Conservation (phyloP, 108 stramenopile species). For the Mediolabrus comicus region DNA sequence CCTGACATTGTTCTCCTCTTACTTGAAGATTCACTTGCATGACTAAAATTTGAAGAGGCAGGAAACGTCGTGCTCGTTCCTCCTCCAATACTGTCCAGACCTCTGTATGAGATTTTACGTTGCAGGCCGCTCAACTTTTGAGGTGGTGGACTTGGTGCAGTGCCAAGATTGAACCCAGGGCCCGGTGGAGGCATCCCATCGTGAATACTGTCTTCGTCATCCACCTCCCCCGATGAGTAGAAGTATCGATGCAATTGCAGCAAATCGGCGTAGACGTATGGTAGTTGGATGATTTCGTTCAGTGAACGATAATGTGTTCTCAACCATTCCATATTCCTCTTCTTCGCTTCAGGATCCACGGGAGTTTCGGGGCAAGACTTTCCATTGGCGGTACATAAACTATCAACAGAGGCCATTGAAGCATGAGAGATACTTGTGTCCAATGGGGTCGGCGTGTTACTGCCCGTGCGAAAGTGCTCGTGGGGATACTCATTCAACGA, state of each 20-base stretch:
- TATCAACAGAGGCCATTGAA: constrained; percentile 11
- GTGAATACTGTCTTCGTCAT: constrained; percentile 52
- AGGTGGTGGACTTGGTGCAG: constrained; percentile 3
- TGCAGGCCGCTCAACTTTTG: constrained; percentile 43
- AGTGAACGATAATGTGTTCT: constrained; percentile 63
- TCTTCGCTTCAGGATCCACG: constrained; percentile 53
- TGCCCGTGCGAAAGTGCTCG: constrained; percentile 11
- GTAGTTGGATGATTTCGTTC: constrained; percentile 60
- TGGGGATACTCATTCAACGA: constrained; percentile 28
- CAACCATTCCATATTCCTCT: constrained; percentile 68
- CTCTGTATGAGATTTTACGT: constrained; percentile 76
- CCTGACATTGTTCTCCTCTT: constrained; percentile 54
- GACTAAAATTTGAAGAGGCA: constrained; percentile 20
- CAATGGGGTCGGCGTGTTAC: constrained; percentile 2
- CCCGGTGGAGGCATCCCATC: constrained; percentile 21
- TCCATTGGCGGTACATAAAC: constrained; percentile 47
- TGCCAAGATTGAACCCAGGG: constrained; percentile 45
- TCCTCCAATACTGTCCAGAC: constrained; percentile 32
- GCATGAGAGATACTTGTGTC: constrained; percentile 10
- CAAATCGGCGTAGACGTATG: constrained; percentile 74
- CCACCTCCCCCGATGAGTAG: constrained; percentile 61
- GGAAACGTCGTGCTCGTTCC: neutral
- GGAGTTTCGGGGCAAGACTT: constrained; percentile 32
- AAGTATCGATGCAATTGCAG: constrained; percentile 79
- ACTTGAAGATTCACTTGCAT: constrained; percentile 28